These are phyloP conservation scores for Trypanosoma cruzi DNA, from an alignment of 208 protist species.

Conservation along the genomic window DNA sequence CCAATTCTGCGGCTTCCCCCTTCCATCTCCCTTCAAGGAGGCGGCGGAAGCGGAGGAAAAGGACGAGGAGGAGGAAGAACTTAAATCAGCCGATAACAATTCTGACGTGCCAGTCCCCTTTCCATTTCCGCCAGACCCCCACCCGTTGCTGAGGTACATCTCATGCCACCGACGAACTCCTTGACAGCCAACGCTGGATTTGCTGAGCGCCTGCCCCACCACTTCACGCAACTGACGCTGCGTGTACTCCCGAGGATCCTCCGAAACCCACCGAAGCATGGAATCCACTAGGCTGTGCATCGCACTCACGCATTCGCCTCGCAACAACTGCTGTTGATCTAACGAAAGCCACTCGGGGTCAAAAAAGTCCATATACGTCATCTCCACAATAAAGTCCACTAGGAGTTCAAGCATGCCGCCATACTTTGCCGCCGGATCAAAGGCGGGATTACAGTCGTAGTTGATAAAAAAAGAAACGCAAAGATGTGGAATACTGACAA, in stretches of 20 bases:
- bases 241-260: conserved; percentile 73
- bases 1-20: neutral
- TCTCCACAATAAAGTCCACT: conserved; percentile 70
- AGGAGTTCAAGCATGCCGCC: conserved; percentile 82
- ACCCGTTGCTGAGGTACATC: conserved; percentile 12
- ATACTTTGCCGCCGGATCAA: conserved; percentile 67
- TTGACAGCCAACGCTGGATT: neutral
- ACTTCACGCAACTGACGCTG: conserved; percentile 27
- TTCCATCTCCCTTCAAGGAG: neutral
- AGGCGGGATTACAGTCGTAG: conserved; percentile 85
- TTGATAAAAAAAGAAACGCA: conserved; percentile 85
- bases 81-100: conserved; percentile 1
- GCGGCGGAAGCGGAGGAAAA: neutral
- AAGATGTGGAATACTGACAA: conserved; percentile 68
- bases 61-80: neutral
- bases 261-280: conserved; percentile 72
- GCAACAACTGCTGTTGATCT: conserved; percentile 82
- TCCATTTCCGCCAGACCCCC: conserved; percentile 12
- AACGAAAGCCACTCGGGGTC: conserved; percentile 54
- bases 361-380: conserved; percentile 55
- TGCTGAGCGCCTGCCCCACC: conserved; percentile 13
- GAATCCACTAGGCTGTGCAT: conserved; percentile 65
- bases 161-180: conserved; percentile 7
- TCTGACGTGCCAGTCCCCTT: conserved; percentile 1
- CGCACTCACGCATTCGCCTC: conserved; percentile 61